Base-by-base conservation (phyloP, 768 basidiomycete genomes). In the Pleurotus giganteus region DNA sequence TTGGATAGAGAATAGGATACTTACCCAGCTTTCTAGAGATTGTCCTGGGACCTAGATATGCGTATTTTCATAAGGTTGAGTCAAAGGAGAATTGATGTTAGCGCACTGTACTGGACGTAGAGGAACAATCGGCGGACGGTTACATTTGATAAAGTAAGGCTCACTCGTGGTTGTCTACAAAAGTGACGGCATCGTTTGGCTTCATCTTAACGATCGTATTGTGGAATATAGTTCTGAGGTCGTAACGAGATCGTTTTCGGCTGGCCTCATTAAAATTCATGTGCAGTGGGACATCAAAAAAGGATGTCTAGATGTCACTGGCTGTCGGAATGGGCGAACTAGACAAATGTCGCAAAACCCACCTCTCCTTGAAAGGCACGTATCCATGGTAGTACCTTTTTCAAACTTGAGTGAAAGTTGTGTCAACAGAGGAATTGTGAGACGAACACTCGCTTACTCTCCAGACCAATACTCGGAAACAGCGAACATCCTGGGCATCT, bases 211-310 rank as follows among this genome's bases (percentile, higher is more conserved):
- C 77, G 9, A 98, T 67, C 1, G 89, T 88, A 43, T 79, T 75
- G 49, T 87, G 74, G 36, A 94, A 72, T 57, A 98, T 85, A 28
- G 66, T 80, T 57, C 92, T 74, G 43, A 98, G 76, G 69, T 96
- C 94, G 62, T 84, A 96, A 15, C 76, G 71, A 31, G 77, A 75
- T 27, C 85, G 79, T 13, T 74, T 73, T 58, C 83, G 81, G 66
- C 91, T 90, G 11, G 94, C 94, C 56, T 78, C 74, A 63, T 86
- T 77, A 64, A 95, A 86, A 60, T 91, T 92, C 70, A 84, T 78
- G 64, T 98, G 94, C 19, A 98, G 75, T 17, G 92, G 91, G 5
- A 92, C 91, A 65, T 97, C 94, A 60, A 97, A 97, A 65, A 96
- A 92, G 0, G 93, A 79, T 9, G 89, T 84, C 87, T 96, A 68